Base-by-base conservation (phyloP, 106 monocot species). In the Cymbidium sinense region DNA sequence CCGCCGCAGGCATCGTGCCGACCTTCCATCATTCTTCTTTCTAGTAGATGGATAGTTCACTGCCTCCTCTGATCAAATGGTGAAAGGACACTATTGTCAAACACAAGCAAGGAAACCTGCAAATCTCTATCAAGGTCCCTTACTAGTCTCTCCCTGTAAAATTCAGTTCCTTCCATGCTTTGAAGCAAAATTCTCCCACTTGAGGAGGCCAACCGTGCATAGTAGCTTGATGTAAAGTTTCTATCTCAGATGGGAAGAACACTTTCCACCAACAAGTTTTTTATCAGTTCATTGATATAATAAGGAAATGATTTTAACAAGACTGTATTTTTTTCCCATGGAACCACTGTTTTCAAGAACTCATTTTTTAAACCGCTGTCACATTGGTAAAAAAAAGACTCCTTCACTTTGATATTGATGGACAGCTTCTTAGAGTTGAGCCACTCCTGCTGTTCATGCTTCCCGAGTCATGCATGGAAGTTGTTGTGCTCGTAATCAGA, bases 361-460 rank as follows among this genome's bases (percentile, higher is more conserved):
- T 99, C 98, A 83, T 87, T 90, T 67, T 67, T 86, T 94, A 65
- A 94, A 99, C 81, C 90, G 88, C 79, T 90, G 86, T 43, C 86
- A 77, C 82, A 81, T 99, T 30, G 91, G 90, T 35, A 99, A 65
- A 61, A 99, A 94, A 1, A 88, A 21, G 88, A 94, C 34, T 99
- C 94, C 34, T 80, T 94, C 75, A 50, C 87, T 77, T 82, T 88
- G 64, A 70, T 79, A 35, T 82, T 90, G 74, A 88, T 79, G 13
- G 84, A 84, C 19, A 86, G 77, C 33, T 84, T 90, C 79, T 89
- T 90, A 29, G 50, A 75, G 9, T 80, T 75, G 36, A 92, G 77
- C 98, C 98, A 99, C 81, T 99, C 98, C 73, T 90, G 88, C 81
- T 99, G 98, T 34, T 99, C 98, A 47, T 84, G 86, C 72, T 89